Percentiles rank a stretch among this genome's conserved stretches.
Evolutionary conservation across 2,329 filamentous ascomycete species (phyloP).

Genomic region (Colletotrichum agaves): DNA sequence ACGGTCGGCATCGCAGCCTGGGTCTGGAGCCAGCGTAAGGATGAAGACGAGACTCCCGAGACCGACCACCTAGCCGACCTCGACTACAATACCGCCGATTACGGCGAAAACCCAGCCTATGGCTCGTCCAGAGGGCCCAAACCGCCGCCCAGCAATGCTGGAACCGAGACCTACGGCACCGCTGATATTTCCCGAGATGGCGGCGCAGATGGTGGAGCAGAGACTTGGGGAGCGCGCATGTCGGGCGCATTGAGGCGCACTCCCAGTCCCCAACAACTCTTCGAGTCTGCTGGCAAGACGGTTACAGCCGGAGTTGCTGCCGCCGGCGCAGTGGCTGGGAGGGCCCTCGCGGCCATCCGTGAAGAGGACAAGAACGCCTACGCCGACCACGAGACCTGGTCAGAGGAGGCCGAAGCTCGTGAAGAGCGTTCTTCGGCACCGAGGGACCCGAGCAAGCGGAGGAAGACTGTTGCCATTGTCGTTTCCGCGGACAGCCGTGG

Average conservation of each 20-base stretch:
- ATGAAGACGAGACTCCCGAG: constrained; percentile 75
- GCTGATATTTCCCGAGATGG: constrained; percentile 46
- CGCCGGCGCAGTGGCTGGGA: constrained; percentile 83
- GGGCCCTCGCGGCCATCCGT: constrained; percentile 82
- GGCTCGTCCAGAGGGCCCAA: constrained; percentile 51
- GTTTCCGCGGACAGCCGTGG: constrained; percentile 80
- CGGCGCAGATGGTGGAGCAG: constrained; percentile 41
- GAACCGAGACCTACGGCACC: constrained; percentile 57
- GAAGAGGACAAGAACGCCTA: constrained; percentile 86
- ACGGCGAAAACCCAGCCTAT: constrained; percentile 63
- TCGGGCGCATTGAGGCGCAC: constrained; percentile 84
- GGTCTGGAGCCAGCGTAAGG: constrained; percentile 90
- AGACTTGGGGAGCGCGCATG: constrained; percentile 79
- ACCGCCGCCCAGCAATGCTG: constrained; percentile 51
- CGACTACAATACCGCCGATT: constrained; percentile 60
- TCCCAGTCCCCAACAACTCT: constrained; percentile 87
- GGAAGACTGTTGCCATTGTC: constrained; percentile 87
- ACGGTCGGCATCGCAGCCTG: constrained; percentile 88
- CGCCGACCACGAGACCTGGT: constrained; percentile 90
- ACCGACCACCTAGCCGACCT: constrained; percentile 64
- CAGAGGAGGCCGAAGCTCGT: constrained; percentile 84
- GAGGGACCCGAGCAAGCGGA: constrained; percentile 57
- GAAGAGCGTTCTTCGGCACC: constrained; percentile 55
- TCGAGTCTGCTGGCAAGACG: constrained; percentile 83
- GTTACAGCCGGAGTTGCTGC: constrained; percentile 85